Evolutionary conservation across 306 rosid genomes (phyloP), one percentile per base, ranked within the genome.

Genomic region (Begonia loranthoides): DNA sequence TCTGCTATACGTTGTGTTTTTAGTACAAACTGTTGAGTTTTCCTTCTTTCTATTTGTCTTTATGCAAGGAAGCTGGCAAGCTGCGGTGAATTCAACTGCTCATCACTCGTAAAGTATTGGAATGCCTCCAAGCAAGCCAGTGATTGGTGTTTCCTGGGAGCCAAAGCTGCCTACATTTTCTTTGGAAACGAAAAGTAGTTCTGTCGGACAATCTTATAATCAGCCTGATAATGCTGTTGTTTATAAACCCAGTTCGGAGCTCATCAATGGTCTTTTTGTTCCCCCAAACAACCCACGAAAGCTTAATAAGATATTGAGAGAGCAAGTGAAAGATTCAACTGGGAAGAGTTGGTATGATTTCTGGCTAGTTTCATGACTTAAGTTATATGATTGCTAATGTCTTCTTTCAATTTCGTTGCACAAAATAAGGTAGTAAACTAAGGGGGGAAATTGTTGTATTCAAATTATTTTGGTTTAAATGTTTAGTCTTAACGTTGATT

Each of bases 201-300:
- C 77, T 53, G 46, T 10, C 53, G 13, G 44, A 15, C 71, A 69
- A 53, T 53, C 75, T 48, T 73, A 54, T 45, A 51, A 24, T 9
- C 68, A 66, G 13, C 61, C 69, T 19, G 73, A 71, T 55, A 56
- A 60, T 47, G 66, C 60, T 54, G 43, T 50, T 15, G 69, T 76
- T 62, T 82, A 84, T 89, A 82, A 74, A 73, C 71, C 81, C 36
- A 71, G 60, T 44, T 21, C 77, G 0, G 77, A 85, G 76, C 87
- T 90, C 47, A 77, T 89, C 46, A 84, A 80, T 60, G 95, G 94
- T 13, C 85, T 89, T 33, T 82, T 77, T 9, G 83, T 90, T 66
- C 90, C 92, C 0, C 85, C 95, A 0, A 85, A 62, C 9, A 62
- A 82, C 68, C 87, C 85, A 6, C 72, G 58, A 72, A 85, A 74